phyloP scores from a whole-genome alignment of 208 protist genomes.

The Histomonas meleagridis region DNA sequence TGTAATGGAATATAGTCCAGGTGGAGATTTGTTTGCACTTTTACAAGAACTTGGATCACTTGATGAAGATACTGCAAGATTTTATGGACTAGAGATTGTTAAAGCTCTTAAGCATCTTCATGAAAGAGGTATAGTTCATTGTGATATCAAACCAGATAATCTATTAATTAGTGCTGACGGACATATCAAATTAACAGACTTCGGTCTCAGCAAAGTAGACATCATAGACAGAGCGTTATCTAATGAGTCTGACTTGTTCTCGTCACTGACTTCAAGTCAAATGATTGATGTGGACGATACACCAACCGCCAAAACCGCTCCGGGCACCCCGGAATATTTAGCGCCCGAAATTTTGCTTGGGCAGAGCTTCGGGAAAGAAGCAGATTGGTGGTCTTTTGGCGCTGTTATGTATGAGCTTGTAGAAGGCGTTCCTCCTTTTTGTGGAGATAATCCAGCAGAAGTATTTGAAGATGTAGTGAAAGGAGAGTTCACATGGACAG shows the following conservation, averaged over 20 bases:
- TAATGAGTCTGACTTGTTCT: too few relatives aligned
- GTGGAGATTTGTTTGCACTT: not conserved
- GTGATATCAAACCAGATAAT: too few relatives aligned
- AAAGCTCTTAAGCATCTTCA: too few relatives aligned
- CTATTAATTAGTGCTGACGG: not conserved
- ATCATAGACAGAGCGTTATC: not conserved
- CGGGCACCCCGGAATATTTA: not conserved
- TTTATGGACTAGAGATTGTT: not conserved
- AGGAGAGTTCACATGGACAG: not conserved
- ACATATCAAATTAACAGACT: not conserved
- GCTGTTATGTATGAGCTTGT: not conserved
- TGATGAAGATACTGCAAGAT: not conserved
- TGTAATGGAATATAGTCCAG: not conserved
- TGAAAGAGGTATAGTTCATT: too few relatives aligned
- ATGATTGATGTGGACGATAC: too few relatives aligned
- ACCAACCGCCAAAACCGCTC: too few relatives aligned
- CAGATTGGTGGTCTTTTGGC: not conserved
- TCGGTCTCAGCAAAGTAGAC: not conserved
- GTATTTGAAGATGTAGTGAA: not conserved
- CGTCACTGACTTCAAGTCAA: too few relatives aligned
- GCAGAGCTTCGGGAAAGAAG: not conserved
- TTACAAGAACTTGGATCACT: not conserved
- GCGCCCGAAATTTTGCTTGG: not conserved
- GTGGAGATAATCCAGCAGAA: not conserved
- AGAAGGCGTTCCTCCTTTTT: not conserved